These are phyloP conservation scores for Ascochyta viciae-villosae DNA, from an alignment of 2,329 filamentous ascomycete genomes.

Conservation along the genomic window DNA sequence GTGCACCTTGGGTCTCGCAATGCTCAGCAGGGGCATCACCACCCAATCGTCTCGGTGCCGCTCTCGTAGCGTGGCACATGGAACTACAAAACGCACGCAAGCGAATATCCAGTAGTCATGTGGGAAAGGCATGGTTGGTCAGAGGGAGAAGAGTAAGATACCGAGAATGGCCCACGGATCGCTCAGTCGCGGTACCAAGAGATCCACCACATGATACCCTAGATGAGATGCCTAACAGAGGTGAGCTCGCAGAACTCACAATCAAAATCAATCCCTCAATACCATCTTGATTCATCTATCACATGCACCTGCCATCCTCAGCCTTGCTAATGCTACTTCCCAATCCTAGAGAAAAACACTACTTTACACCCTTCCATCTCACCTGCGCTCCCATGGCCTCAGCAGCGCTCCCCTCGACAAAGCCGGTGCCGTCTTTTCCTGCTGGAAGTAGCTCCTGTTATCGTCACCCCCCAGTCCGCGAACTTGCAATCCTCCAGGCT, in stretches of 20 bases:
- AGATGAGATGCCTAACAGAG: background rate
- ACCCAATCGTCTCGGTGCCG: background rate
- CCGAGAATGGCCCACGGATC: background rate
- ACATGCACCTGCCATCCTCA: too few relatives aligned
- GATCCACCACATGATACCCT: background rate
- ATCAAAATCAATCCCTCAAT: background rate
- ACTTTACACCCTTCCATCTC: background rate
- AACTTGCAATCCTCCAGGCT: conserved; percentile 46
- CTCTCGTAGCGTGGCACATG: background rate
- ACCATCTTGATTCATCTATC: background rate
- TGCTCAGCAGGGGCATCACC: background rate
- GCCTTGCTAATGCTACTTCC: too few relatives aligned
- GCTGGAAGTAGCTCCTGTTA: conserved; percentile 51
- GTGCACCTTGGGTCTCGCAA: background rate
- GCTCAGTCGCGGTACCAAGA: background rate
- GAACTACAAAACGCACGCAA: background rate
- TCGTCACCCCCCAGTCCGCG: conserved; percentile 48
- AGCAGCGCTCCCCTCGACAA: background rate
- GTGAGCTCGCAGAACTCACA: background rate
- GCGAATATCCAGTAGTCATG: background rate
- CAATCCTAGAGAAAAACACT: too few relatives aligned
- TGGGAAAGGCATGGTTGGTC: background rate
- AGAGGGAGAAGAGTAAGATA: too few relatives aligned
- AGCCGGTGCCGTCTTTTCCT: background rate
- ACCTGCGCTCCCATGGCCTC: background rate